phyloP scores from a whole-genome alignment of 352 stramenopile species.

The Globisporangium cylindrosporum region DNA sequence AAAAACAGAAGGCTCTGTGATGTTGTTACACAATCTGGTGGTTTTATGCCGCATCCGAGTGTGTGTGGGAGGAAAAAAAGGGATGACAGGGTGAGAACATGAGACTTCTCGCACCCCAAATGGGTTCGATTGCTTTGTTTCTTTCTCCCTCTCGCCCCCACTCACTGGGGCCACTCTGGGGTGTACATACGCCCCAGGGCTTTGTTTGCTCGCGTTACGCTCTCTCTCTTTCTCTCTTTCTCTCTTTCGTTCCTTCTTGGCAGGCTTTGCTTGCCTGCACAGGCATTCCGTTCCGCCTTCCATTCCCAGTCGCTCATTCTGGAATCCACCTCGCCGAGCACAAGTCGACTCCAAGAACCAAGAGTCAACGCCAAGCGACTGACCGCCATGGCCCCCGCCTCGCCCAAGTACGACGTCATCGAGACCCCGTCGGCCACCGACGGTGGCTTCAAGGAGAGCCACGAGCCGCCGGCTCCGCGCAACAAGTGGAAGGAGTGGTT shows the following conservation, averaged over 20 bases:
- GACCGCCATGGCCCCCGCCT: not conserved
- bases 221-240: too few species aligned
- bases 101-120: too few species aligned
- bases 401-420: conserved; percentile 7
- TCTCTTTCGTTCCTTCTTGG: not conserved
- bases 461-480: not conserved
- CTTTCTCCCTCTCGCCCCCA: too few species aligned
- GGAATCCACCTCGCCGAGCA: not conserved
- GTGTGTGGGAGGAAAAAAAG: not conserved
- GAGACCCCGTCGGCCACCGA: conserved; percentile 1
- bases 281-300: not conserved
- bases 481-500: conserved; percentile 10
- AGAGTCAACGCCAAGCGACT: not conserved
- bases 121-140: not conserved
- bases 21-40: not conserved
- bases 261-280: not conserved
- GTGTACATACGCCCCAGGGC: not conserved
- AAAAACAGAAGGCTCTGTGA: not conserved
- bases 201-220: not conserved
- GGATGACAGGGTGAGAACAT: too few species aligned
- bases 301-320: not conserved
- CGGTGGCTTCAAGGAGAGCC: conserved; percentile 7
- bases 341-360: not conserved
- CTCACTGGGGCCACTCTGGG: not conserved
- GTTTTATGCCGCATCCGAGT: not conserved